Conservation (phyloP, 257 asterid genomes). For the Lavandula angustifolia region DNA sequence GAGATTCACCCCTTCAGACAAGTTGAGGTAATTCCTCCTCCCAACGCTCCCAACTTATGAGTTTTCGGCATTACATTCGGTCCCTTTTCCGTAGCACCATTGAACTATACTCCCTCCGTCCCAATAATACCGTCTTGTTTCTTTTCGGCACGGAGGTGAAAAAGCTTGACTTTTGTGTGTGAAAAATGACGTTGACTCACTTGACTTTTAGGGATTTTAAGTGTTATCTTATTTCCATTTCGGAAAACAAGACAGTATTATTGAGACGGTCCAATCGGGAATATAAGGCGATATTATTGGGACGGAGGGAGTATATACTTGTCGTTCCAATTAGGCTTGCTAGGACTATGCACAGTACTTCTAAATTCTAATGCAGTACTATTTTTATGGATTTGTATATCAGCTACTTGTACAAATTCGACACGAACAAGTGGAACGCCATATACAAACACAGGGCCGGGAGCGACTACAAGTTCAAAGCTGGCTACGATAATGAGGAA, state of each 20-base stretch:
- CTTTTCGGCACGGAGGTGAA: no score
- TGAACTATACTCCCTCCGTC: background rate
- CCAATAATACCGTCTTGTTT: no score
- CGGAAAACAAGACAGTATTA: no score
- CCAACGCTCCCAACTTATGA: background rate
- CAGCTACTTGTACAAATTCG: slow-evolving; percentile 85
- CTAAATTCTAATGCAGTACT: background rate
- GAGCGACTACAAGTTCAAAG: slow-evolving; percentile 80
- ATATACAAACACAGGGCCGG: slow-evolving; percentile 83
- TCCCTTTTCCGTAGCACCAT: background rate
- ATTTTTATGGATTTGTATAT: slow-evolving; percentile 24
- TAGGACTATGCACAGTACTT: no score
- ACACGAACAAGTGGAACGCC: slow-evolving; percentile 76
- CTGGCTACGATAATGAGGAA: slow-evolving; percentile 86
- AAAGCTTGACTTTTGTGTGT: no score
- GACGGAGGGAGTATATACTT: no score
- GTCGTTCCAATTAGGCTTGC: no score
- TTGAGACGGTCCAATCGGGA: no score
- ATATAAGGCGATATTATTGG: no score
- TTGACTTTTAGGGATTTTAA: no score
- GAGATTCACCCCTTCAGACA: slow-evolving; percentile 78
- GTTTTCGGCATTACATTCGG: background rate
- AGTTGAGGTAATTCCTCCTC: slow-evolving; percentile 61
- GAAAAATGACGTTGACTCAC: no score
- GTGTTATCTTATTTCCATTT: no score